Base-by-base conservation (phyloP, 805 yeast species). In the Zygosaccharomyces lentus region DNA sequence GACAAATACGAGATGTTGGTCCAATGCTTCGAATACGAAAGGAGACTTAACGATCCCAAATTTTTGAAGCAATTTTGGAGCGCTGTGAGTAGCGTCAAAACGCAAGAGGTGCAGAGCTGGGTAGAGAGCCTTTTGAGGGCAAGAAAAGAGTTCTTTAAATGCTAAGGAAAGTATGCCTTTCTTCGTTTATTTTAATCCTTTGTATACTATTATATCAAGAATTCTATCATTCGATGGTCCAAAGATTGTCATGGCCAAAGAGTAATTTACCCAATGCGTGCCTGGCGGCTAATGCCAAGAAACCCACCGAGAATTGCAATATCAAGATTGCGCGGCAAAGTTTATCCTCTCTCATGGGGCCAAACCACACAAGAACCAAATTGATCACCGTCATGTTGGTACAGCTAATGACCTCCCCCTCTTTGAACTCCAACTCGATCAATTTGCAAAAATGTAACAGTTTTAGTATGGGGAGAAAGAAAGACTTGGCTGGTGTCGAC, bases 331-430 rank as follows among this genome's bases (percentile, higher is more conserved):
- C 56, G 17, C 68, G 47, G 52, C 97, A 85, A 45, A 93, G 70
- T 17, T 61, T 69, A 61, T 87, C 96, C 65, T 93, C 99, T 47
- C 90, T 74, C 72, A 85, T 63, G 4, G 99, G 97, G 1, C 99
- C 99, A 35, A 83, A 72, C 86, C 89, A 81, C 8, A 91, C 95
- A 34, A 91, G 68, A 1, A 77, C 75, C 50, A 93, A 70, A 61
- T 91, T 93, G 53, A 93, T 89, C 40, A 93, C 67, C 2, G 99
- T 93, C 77, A 91, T 74, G 61, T 93, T 93, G 9, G 93, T 81
- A 46, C 85, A 79, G 48, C 73, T 68, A 7, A 65, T 61, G 1
- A 71, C 51, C 16, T 37, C 41, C 21, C 58, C 56, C 34, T 26
- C 48, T 51, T 74, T 69, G 51, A 67, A 60, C 52, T 71, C 71